A percentile compares a stretch with the other conserved stretches of the same genome.
These are phyloP conservation scores for Hagleromyces aurorensis DNA, from an alignment of 805 yeast species.

Conservation along the genomic window DNA sequence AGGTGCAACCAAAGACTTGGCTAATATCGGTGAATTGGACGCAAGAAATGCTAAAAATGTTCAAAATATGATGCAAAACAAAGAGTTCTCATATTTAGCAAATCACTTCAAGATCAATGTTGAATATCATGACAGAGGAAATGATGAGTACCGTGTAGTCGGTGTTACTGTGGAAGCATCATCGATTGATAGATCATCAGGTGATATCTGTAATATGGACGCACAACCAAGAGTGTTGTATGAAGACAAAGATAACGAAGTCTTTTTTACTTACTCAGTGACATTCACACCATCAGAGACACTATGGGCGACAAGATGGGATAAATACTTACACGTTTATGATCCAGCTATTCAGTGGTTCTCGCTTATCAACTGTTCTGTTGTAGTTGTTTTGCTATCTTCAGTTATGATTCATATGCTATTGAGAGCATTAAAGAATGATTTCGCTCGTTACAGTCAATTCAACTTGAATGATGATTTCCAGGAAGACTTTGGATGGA, in stretches of 20 bases:
- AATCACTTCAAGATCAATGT: slow-evolving; percentile 76
- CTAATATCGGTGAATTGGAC: slow-evolving; percentile 12
- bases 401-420: slow-evolving; percentile 72
- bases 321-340: slow-evolving; percentile 82
- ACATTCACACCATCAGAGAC: slow-evolving; percentile 60
- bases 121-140: slow-evolving; percentile 74
- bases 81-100: slow-evolving; percentile 48
- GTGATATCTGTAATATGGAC: slow-evolving; percentile 26
- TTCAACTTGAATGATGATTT: slow-evolving; percentile 80
- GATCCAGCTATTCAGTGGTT: slow-evolving; percentile 96
- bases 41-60: slow-evolving; percentile 14
- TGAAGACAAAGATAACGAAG: slow-evolving; percentile 44
- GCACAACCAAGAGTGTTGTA: slow-evolving; percentile 40
- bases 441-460: slow-evolving; percentile 82
- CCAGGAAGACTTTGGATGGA: slow-evolving; percentile 95
- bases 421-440: slow-evolving; percentile 71
- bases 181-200: slow-evolving; percentile 43
- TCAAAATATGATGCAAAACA: slow-evolving; percentile 10
- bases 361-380: slow-evolving; percentile 76
- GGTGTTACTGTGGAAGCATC: slow-evolving; percentile 75
- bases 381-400: slow-evolving; percentile 71
- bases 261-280: slow-evolving; percentile 82
- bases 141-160: slow-evolving; percentile 72
- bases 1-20: slow-evolving; percentile 3
- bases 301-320: slow-evolving; percentile 99